Base-by-base conservation (phyloP, 2,329 filamentous ascomycete species). In the Chrysoporthe cubensis region DNA sequence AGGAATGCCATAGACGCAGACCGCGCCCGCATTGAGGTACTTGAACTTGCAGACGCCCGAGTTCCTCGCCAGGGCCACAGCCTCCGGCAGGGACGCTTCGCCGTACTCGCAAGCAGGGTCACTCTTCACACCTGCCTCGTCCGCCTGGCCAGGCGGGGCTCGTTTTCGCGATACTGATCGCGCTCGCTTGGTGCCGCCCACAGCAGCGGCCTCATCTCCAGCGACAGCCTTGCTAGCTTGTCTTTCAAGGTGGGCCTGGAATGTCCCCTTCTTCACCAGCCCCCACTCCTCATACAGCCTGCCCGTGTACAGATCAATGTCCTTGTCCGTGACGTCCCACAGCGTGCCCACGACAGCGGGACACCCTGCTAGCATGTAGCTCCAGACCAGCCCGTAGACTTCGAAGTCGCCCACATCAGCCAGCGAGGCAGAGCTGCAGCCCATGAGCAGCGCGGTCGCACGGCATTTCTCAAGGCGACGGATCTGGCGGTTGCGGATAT, bases 241-340 rank as follows among this genome's bases (percentile, higher is more conserved):
- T 52, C 78, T 77, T 62, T 77, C 76, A 70, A 82, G n/a, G 2
- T 32, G 44, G 18, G 32, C 44, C n/a, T 54, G 70, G 69, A 79
- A 85, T 8, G 82, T 78, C 67, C 84, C 84, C 78, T 73, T 73
- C 1, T 78, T 75, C 64, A 91, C 82, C 7, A 99, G 78, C 0
- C 96, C 96, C 96, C 96, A 99, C 73, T 91, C 86, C 76, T 96
- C 91, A 76, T 97, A 91, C 2, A 91, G 83, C 37, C 86, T 84
- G 44, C 90, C 88, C 0, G 94, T 92, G 78, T 97, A 97, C 21
- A 94, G 91, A 81, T 99, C 96, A 77, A 97, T 97, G 78, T 99
- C 96, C 74, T 92, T 92, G 77, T 99, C 96, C 11, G 96, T 99
- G 62, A 99, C 96, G 78, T 99, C 96, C 96, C 96, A 99, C 48